Conservation (phyloP, 164 flowering plant genomes). For the Santalum album region DNA sequence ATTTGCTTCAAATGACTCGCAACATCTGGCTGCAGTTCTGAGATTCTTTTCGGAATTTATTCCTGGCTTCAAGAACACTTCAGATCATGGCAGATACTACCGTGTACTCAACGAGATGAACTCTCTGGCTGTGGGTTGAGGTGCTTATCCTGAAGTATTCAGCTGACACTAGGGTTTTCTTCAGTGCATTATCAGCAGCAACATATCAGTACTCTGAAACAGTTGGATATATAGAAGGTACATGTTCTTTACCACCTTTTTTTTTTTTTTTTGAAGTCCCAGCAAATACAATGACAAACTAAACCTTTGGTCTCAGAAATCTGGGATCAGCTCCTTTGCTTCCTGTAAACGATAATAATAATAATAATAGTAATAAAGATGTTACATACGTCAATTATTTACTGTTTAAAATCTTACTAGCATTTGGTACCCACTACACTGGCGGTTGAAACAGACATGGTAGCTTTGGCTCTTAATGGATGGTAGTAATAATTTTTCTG, state of each 20-base stretch:
- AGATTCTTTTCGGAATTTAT: slow-evolving; percentile 77
- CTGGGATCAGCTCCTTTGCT: too few species aligned
- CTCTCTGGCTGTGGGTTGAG: slow-evolving; percentile 24
- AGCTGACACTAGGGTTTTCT: neutral
- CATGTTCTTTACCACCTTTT: neutral
- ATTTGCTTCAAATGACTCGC: slow-evolving; percentile 59
- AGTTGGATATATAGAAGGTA: neutral
- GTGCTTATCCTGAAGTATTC: neutral
- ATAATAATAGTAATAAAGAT: too few species aligned
- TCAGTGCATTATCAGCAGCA: neutral
- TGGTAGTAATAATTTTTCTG: too few species aligned
- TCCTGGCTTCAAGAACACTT: slow-evolving; percentile 64
- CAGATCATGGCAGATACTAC: slow-evolving; percentile 51
- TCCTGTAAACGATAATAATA: too few species aligned
- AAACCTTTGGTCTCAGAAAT: too few species aligned
- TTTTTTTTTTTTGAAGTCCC: too few species aligned
- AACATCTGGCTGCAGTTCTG: slow-evolving; percentile 74
- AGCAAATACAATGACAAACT: too few species aligned
- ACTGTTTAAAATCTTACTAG: too few species aligned
- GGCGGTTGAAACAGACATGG: too few species aligned
- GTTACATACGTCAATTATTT: too few species aligned
- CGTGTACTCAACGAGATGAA: slow-evolving; percentile 45
- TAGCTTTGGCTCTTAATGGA: too few species aligned
- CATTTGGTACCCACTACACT: too few species aligned
- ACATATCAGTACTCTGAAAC: neutral